Conservation (phyloP, 352 stramenopile species). For the Phytophthora hybrid region DNA sequence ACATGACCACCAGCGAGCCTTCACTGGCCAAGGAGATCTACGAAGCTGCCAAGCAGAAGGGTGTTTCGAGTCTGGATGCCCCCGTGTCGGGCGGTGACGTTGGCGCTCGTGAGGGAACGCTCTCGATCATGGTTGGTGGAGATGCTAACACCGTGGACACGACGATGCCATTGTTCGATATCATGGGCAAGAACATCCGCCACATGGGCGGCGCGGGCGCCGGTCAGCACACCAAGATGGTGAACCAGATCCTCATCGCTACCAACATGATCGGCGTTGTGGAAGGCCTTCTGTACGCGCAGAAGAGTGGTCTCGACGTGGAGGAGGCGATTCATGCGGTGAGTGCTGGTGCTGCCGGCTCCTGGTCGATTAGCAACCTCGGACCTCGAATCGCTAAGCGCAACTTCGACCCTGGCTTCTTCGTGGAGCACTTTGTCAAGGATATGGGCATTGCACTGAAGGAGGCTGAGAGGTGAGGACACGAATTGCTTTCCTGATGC, state of each 20-base stretch:
- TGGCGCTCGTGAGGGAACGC: conserved; percentile 81
- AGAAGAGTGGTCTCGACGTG: conserved; percentile 85
- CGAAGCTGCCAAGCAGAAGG: conserved; percentile 70
- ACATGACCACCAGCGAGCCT: conserved; percentile 93
- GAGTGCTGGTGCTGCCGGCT: conserved; percentile 85
- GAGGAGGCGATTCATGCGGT: conserved; percentile 89
- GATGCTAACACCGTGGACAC: conserved; percentile 77
- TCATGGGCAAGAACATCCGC: conserved; percentile 93
- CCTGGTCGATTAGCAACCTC: conserved; percentile 93
- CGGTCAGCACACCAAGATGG: conserved; percentile 93
- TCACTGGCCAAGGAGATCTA: conserved; percentile 92
- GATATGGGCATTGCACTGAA: conserved; percentile 93
- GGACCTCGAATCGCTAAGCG: conserved; percentile 89
- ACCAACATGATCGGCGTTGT: conserved; percentile 92
- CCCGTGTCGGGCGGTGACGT: conserved; percentile 90
- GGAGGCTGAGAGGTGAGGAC: conserved; percentile 67
- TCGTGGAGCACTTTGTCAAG: conserved; percentile 93
- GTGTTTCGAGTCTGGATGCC: conserved; percentile 75
- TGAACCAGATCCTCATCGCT: conserved; percentile 92
- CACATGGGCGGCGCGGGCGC: conserved; percentile 88
- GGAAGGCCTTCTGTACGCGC: conserved; percentile 89
- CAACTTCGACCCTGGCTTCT: conserved; percentile 92
- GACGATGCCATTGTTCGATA: conserved; percentile 83
- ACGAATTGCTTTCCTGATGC: background rate
- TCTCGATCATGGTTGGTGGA: conserved; percentile 93